Percentiles rank a stretch among this genome's conserved stretches.
Conservation (phyloP, 495 filamentous ascomycete genomes). For the Penicillium turbatum region DNA sequence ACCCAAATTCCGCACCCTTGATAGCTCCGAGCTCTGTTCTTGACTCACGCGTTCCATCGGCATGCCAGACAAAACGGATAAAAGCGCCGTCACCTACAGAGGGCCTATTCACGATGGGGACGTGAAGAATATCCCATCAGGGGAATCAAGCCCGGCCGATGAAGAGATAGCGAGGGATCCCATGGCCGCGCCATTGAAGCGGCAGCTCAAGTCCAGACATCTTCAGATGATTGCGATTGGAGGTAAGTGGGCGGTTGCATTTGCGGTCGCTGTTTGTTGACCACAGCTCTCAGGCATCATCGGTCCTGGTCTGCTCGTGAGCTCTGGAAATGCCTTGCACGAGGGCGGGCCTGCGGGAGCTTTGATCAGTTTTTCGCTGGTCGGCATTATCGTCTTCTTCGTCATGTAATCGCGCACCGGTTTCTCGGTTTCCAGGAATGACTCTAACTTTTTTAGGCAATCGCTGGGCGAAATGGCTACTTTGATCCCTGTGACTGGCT, state of each 20-base stretch:
- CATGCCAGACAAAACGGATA: slow-evolving; percentile 14
- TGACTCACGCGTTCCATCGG: background rate
- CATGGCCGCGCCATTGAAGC: slow-evolving; percentile 32
- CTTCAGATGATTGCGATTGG: slow-evolving; percentile 70
- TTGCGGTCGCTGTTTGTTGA: background rate
- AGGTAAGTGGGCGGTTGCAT: slow-evolving; percentile 11
- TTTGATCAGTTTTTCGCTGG: slow-evolving; percentile 60
- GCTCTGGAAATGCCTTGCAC: slow-evolving; percentile 56
- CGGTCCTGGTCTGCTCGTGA: slow-evolving; percentile 46
- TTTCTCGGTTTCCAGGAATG: background rate
- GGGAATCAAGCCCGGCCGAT: background rate
- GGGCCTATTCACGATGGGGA: background rate
- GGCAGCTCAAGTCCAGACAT: slow-evolving; percentile 62
- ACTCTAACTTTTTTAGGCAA: slow-evolving; percentile 31
- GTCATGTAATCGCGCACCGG: slow-evolving; percentile 39
- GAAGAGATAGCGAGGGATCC: slow-evolving; percentile 19
- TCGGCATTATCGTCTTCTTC: slow-evolving; percentile 60
- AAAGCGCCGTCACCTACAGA: slow-evolving; percentile 9
- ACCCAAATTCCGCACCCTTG: too few species aligned
- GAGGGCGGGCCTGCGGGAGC: slow-evolving; percentile 59
- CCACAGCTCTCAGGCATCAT: slow-evolving; percentile 33
- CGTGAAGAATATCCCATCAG: slow-evolving; percentile 1
- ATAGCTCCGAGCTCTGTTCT: background rate
- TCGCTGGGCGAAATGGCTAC: slow-evolving; percentile 56
- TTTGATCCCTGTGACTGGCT: slow-evolving; percentile 49